Evolutionary conservation across 2,329 filamentous ascomycete genomes (phyloP), one percentile per base, ranked within the genome.

Genomic region (Colletotrichum cordylinicola): DNA sequence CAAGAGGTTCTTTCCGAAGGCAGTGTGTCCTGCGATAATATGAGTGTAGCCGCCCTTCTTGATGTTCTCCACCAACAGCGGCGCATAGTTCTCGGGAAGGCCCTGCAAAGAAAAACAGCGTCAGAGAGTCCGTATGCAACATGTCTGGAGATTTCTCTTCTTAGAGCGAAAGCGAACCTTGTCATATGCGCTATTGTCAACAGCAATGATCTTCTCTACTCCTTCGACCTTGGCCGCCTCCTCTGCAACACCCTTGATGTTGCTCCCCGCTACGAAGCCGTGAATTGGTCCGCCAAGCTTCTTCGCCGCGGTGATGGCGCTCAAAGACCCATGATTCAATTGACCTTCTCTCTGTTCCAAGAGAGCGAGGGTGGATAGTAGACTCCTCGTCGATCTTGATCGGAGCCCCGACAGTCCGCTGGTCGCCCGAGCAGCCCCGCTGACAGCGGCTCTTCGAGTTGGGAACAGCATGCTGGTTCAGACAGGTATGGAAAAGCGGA

Each of bases 21-120:
- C 96, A 29, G 96, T 97, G 88, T 98, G 96, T 71, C 94, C 94
- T 52, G 94, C 94, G 81, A 99, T 90, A 78, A 99, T 91, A 83
- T 99, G 97, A 77, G 96, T 98, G 85, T 96, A 98, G 76, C 93
- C 95, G 76, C 95, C 96, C 84, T 97, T 97, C 88, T 98, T 98
- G 86, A 98, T 96, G 86, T 98, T 99, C 85, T 98, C 96, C 67
- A 96, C 94, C 55, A 99, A 89, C 62, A 99, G 89, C 72, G 96
- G 94, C n/a, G 96, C 97, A 83, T 92, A 98, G 88, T 95, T 98
- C 87, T 99, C 97, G 68, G 97, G 93, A 3, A 99, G 91, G 66
- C 96, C 95, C 95, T 96, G 79, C 33, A 15, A 15, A 72, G 8
- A n/a, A 29, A 9, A 10, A 24, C 4, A 9, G 13, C 21, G 67